Evolutionary conservation across 2,329 filamentous ascomycete species (phyloP), one percentile per base, ranked within the genome.

Genomic region (Aschersonia sp.): DNA sequence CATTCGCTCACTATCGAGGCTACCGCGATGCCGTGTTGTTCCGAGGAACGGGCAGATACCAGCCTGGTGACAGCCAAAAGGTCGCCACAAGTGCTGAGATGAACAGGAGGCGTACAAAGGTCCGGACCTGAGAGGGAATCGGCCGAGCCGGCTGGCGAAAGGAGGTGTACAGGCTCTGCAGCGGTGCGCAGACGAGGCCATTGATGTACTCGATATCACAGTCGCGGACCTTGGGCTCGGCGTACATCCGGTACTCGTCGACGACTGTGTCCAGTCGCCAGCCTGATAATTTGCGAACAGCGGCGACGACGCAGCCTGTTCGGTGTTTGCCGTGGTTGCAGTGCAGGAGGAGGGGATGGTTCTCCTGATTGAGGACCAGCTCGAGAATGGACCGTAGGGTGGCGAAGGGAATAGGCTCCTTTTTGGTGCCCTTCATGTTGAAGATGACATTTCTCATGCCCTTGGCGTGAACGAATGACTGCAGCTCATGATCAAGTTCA

Each of bases 261-360:
- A 92, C 62, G 37, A 85, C 76, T 12, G 69, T 66, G 1, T 73
- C 62, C 1, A 79, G 61, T 14, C 78, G 68, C 80, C 84, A 86
- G 11, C 83, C 79, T 11, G 79, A 75, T 10, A 85, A 66, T 60
- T 84, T 86, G 52, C 88, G 81, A 52, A 94, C 74, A 49, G 84
- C 81, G 14, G 80, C 89, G 45, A 89, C 76, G n/a, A 92, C 83
- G 59, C 88, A 95, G 29, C 89, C 89, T 14, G 89, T 95, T 49
- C 89, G 83, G 60, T 95, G 89, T 74, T 86, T 92, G 60, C 89
- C 89, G 55, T 94, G 89, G 60, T 95, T 95, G 73, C 89, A 95
- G 63, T 95, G 89, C 44, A 95, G 76, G 40, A 95, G 72, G 9
- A 95, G 65, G 0, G 89, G 89, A 54, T 92, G 81, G 52, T 94